Conservation (phyloP, 331 rosid genomes). For the Stylosanthes scabra region DNA sequence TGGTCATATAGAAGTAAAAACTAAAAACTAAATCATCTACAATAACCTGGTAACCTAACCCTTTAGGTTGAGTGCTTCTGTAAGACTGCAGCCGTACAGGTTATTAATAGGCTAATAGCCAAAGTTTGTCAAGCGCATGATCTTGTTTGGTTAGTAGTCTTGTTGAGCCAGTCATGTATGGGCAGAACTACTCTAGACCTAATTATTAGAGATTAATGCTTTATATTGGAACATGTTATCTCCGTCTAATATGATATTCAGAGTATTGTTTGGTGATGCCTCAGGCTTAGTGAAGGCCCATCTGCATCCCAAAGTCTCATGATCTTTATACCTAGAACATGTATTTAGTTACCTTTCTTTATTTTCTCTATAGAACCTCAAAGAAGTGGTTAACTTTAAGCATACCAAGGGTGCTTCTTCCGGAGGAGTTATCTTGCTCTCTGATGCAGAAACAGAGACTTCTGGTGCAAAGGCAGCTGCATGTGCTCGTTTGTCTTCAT, state of each 20-base stretch:
- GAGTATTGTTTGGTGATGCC: neutral
- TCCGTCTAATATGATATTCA: constrained; percentile 25
- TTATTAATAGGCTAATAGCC: neutral
- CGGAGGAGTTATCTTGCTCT: constrained; percentile 70
- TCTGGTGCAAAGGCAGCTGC: constrained; percentile 97
- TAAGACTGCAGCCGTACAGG: neutral
- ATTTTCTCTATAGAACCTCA: neutral
- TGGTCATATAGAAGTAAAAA: neutral
- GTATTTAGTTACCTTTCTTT: constrained; percentile 2
- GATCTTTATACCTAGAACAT: constrained; percentile 15
- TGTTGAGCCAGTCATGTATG: neutral
- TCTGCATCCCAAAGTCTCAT: neutral
- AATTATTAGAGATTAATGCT: constrained; percentile 11
- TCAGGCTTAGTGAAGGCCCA: no score
- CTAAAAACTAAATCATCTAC: neutral
- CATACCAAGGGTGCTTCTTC: constrained; percentile 63
- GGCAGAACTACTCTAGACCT: constrained; percentile 14
- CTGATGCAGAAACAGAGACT: constrained; percentile 73
- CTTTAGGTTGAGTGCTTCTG: constrained; percentile 18
- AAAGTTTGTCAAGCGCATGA: neutral
- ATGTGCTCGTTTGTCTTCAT: constrained; percentile 79
- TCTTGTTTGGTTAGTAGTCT: constrained; percentile 27
- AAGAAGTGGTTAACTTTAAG: constrained; percentile 29
- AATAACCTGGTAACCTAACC: neutral
- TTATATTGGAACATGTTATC: constrained; percentile 13